Percentiles rank a stretch among this genome's conserved stretches.
These are phyloP conservation scores for Phellinidium pouzarii DNA, from an alignment of 1,284 basidiomycete genomes.

Conservation along the genomic window DNA sequence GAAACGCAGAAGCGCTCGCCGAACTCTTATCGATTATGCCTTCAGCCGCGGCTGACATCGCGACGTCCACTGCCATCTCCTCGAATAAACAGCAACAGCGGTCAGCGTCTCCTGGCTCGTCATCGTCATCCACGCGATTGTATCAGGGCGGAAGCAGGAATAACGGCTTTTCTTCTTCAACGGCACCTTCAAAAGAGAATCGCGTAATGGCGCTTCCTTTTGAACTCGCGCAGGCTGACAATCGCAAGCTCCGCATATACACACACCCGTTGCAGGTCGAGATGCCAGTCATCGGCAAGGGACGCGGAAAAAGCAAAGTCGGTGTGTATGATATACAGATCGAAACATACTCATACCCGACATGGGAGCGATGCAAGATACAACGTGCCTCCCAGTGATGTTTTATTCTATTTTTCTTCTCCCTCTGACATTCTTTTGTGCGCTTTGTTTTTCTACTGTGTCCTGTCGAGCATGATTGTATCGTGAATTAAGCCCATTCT, in stretches of 20 bases:
- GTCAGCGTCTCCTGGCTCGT: slow-evolving; percentile 8
- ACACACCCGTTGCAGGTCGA: slow-evolving; percentile 38
- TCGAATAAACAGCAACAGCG: background rate
- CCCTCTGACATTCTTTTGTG: background rate
- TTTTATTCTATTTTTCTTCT: background rate
- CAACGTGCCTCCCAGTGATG: slow-evolving; percentile 23
- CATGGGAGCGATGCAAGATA: slow-evolving; percentile 57
- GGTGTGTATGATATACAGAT: slow-evolving; percentile 32
- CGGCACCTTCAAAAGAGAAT: background rate
- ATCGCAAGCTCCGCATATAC: slow-evolving; percentile 45
- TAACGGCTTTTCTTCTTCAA: background rate
- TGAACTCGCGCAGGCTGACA: slow-evolving; percentile 39
- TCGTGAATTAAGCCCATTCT: background rate
- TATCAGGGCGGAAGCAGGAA: slow-evolving; percentile 1
- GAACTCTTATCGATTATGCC: slow-evolving; percentile 44
- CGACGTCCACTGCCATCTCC: background rate
- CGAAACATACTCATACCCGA: slow-evolving; percentile 46
- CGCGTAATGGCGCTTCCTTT: slow-evolving; percentile 41
- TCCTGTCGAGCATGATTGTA: background rate
- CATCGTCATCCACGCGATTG: slow-evolving; percentile 5
- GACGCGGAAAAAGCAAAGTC: slow-evolving; percentile 24
- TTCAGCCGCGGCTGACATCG: slow-evolving; percentile 18
- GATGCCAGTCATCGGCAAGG: slow-evolving; percentile 27
- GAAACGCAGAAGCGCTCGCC: slow-evolving; percentile 48
- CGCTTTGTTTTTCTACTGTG: background rate